phyloP scores from a whole-genome alignment of 805 yeast genomes.

The Myxozyma mucilagina region DNA sequence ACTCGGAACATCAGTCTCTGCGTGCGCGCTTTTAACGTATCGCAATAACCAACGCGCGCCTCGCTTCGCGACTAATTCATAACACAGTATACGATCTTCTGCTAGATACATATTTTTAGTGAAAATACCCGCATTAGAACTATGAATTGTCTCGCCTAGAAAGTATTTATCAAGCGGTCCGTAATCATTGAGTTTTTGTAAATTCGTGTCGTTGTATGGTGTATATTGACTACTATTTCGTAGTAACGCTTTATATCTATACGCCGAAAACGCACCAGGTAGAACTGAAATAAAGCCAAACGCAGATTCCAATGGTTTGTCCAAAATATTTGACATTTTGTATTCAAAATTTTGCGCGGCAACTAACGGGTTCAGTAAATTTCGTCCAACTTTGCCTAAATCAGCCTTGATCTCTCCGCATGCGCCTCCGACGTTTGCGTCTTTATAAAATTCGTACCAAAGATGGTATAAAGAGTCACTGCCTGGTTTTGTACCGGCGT shows the following conservation, averaged over 20 bases:
- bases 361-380: conserved; percentile 63
- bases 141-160: conserved; percentile 82
- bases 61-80: conserved; percentile 87
- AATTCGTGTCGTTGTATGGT: neutral
- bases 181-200: conserved; percentile 55
- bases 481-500: conserved; percentile 66
- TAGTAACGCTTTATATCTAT: conserved; percentile 67
- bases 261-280: conserved; percentile 97
- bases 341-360: conserved; percentile 69
- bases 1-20: conserved; percentile 95
- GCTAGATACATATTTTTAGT: conserved; percentile 96
- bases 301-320: conserved; percentile 91
- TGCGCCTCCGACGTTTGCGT: conserved; percentile 65
- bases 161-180: conserved; percentile 87
- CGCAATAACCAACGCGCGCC: conserved; percentile 71
- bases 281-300: conserved; percentile 93
- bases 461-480: conserved; percentile 56
- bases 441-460: conserved; percentile 63
- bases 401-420: conserved; percentile 71
- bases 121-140: conserved; percentile 73
- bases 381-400: conserved; percentile 50
- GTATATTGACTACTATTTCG: neutral
- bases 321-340: conserved; percentile 73
- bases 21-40: conserved; percentile 84
- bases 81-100: conserved; percentile 93